These are phyloP conservation scores for Zygotorulaspora mrakii DNA, from an alignment of 1,139 yeast genomes.

Conservation along the genomic window DNA sequence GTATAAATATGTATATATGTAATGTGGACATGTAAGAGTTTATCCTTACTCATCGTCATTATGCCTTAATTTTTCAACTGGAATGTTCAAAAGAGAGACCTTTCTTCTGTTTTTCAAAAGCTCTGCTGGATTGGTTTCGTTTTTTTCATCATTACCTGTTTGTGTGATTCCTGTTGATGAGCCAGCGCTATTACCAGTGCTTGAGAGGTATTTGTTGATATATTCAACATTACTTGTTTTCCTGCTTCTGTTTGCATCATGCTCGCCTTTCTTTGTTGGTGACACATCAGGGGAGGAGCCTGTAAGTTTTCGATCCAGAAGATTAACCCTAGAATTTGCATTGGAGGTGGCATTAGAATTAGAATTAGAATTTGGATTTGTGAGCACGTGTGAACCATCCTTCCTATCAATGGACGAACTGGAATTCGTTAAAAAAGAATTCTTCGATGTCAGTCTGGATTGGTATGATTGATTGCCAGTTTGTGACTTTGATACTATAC, in stretches of 20 bases:
- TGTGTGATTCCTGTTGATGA: background rate
- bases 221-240: slow-evolving; percentile 9
- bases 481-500: slow-evolving; percentile 13
- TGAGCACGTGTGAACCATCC: slow-evolving; percentile 6
- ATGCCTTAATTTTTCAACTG: slow-evolving; percentile 23
- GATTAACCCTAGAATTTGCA: slow-evolving; percentile 3
- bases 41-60: slow-evolving; percentile 1
- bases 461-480: slow-evolving; percentile 10
- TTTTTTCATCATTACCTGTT: slow-evolving; percentile 7
- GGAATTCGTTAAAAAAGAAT: slow-evolving; percentile 13
- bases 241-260: background rate
- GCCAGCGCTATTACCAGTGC: slow-evolving; percentile 1
- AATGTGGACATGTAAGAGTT: slow-evolving; percentile 1
- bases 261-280: slow-evolving; percentile 9
- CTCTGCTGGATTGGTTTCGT: slow-evolving; percentile 6
- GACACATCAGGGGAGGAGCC: slow-evolving; percentile 13
- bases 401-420: slow-evolving; percentile 11
- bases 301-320: slow-evolving; percentile 8
- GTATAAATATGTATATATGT: slow-evolving; percentile 2
- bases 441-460: slow-evolving; percentile 14
- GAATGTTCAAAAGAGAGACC: slow-evolving; percentile 20
- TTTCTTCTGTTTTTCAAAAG: slow-evolving; percentile 5
- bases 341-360: background rate
- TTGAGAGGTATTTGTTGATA: slow-evolving; percentile 10
- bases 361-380: slow-evolving; percentile 1